Evolutionary conservation across 2,329 filamentous ascomycete genomes (phyloP), one percentile per base, ranked within the genome.

Genomic region (Ilyonectria sp.): DNA sequence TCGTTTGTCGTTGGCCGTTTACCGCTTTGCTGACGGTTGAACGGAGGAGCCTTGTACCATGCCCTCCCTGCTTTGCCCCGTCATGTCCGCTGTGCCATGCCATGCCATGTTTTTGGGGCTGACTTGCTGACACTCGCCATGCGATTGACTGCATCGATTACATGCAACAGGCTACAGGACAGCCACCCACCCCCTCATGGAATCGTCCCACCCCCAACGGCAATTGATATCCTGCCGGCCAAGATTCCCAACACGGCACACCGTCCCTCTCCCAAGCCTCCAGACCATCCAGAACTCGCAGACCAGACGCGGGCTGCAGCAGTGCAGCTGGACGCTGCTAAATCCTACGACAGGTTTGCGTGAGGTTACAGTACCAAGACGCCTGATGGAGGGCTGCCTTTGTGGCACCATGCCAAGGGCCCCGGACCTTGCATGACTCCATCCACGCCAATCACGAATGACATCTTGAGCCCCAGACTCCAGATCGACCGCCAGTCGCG

Each of bases 71-170:
- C 17, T 10, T 15, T 40, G 37, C 17, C 37, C 37, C n/a, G 37
- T 40, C 37, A 40, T 40, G 37, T 11, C 35, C n/a, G 40, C 15
- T 19, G 40, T 43, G 40, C 35, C 46, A 54, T 54, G 60, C 13
- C 33, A 21, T 17, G 52, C 43, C 23, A 52, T 50, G 54, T 49
- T 23, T 52, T 23, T 46, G 56, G 57, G 49, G 63, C 63, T 61
- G 57, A 65, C 57, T 47, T 60, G 63, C 53, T 65, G 63, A 61
- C 52, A 56, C 49, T 43, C 58, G 62, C 46, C 55, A 64, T 64
- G 55, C 62, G 37, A 47, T 40, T 31, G 17, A 23, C 26, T 19
- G 55, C 55, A 56, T 62, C 49, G 49, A 53, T 37, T 47, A 35
- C 55, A 59, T 46, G 40, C 33, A 26, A 15, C 31, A 19, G 47